These are phyloP conservation scores for Verticillium isaacii DNA, from an alignment of 2,329 filamentous ascomycete genomes.

Conservation along the genomic window DNA sequence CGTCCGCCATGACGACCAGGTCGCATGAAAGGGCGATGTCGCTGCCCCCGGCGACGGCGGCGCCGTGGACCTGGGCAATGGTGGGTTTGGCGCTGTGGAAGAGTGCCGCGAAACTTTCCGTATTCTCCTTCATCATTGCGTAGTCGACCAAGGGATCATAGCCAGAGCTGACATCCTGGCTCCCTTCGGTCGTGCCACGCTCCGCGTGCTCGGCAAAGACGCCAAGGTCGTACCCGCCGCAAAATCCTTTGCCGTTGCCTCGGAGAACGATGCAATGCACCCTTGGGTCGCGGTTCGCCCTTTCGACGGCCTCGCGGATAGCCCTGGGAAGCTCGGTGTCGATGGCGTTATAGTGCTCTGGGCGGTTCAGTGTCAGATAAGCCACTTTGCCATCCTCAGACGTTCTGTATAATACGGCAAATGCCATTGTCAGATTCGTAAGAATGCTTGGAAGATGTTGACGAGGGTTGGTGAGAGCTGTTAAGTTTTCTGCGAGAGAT, in stretches of 20 bases:
- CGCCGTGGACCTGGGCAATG: conserved; percentile 12
- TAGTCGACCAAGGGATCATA: conserved; percentile 12
- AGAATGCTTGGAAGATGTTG: background rate
- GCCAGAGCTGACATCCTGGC: conserved; percentile 7
- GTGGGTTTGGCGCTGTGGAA: conserved; percentile 12
- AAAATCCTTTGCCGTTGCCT: conserved; percentile 10
- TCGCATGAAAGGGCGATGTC: conserved; percentile 12
- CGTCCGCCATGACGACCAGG: conserved; percentile 11
- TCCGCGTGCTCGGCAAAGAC: conserved; percentile 7
- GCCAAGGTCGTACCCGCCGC: conserved; percentile 10
- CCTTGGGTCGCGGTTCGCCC: conserved; percentile 7
- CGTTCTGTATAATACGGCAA: conserved; percentile 5
- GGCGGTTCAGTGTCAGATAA: conserved; percentile 12
- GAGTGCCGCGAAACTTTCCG: conserved; percentile 9
- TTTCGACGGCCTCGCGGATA: conserved; percentile 7
- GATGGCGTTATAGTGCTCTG: conserved; percentile 10
- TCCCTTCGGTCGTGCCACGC: conserved; percentile 10
- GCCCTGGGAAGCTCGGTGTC: conserved; percentile 6
- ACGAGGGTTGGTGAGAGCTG: no score
- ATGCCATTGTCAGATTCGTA: background rate
- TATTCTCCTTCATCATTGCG: conserved; percentile 7
- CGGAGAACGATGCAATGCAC: conserved; percentile 11
- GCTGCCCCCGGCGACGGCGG: conserved; percentile 9
- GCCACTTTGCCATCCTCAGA: conserved; percentile 10
- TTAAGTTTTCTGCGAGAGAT: no score